Conservation (phyloP, 495 filamentous ascomycete genomes). For the Elasticomyces elasticus region DNA sequence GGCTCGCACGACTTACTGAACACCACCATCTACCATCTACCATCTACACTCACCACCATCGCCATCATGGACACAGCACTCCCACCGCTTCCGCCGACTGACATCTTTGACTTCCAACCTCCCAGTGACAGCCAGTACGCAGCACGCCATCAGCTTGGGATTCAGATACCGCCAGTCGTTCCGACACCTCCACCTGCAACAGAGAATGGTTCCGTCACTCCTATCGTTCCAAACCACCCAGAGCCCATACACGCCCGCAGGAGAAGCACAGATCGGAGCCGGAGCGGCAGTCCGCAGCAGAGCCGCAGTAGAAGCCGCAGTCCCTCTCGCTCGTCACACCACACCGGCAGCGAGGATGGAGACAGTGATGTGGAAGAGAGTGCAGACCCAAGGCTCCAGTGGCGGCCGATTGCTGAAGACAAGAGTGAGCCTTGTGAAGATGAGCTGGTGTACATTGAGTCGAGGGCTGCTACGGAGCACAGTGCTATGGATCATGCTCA, state of each 20-base stretch:
- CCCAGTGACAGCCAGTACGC: not conserved
- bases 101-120: not conserved
- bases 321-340: not conserved
- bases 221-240: not conserved
- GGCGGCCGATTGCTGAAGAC: constrained; percentile 40
- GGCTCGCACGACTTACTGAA: too few relatives aligned
- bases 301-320: constrained; percentile 3
- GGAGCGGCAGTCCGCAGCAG: not conserved
- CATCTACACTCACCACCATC: not conserved
- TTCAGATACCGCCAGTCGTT: not conserved
- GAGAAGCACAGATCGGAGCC: not conserved
- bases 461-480: constrained; percentile 34
- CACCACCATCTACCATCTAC: not conserved
- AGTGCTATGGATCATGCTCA: constrained; percentile 49
- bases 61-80: not conserved
- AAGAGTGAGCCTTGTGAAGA: constrained; percentile 47
- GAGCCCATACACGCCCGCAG: not conserved
- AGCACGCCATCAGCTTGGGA: not conserved
- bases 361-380: constrained; percentile 16
- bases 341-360: constrained; percentile 21
- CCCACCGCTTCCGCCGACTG: not conserved
- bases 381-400: constrained; percentile 9
- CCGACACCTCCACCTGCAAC: not conserved
- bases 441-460: constrained; percentile 51
- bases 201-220: not conserved